Evolutionary conservation across 108 stramenopile species (phyloP).

Genomic region (Fistulifera pelliculosa): DNA sequence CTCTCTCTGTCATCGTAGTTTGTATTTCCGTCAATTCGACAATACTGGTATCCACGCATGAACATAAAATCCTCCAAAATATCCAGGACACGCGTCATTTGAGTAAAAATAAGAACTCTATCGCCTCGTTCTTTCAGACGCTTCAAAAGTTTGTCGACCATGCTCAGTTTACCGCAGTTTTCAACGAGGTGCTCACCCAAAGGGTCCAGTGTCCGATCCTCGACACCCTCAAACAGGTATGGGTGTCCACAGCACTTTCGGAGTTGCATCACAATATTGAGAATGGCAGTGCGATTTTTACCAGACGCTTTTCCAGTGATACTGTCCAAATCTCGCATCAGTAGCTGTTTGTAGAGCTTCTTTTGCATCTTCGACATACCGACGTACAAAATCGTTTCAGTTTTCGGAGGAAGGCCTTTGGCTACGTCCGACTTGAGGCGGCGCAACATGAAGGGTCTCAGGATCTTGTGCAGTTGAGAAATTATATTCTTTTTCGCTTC

Average conservation of each 20-base stretch:
- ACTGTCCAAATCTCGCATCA: conserved; percentile 80
- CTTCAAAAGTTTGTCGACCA: conserved; percentile 87
- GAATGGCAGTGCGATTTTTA: conserved; percentile 63
- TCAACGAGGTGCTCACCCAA: conserved; percentile 86
- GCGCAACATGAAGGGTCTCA: conserved; percentile 98
- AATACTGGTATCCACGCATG: conserved; percentile 81
- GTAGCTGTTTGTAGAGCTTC: conserved; percentile 84
- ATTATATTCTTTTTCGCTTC: conserved; percentile 89
- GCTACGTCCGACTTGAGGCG: conserved; percentile 91
- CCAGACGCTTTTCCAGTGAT: conserved; percentile 62
- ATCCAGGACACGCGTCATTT: conserved; percentile 96
- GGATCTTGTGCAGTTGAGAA: conserved; percentile 93
- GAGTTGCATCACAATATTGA: conserved; percentile 98
- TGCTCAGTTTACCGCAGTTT: conserved; percentile 76
- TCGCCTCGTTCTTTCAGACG: conserved; percentile 80
- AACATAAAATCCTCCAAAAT: conserved; percentile 90
- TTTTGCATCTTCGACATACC: conserved; percentile 82
- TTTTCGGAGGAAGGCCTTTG: conserved; percentile 82
- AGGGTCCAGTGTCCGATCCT: conserved; percentile 81
- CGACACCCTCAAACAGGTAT: conserved; percentile 96
- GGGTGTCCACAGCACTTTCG: conserved; percentile 98
- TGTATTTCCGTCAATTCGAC: conserved; percentile 97
- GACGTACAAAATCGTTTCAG: conserved; percentile 85
- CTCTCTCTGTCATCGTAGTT: conserved; percentile 89
- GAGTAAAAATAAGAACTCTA: conserved; percentile 94